A percentile compares a stretch with the other conserved stretches of the same genome.
phyloP scores from a whole-genome alignment of 441 rosid genomes.

The Breynia disticha region DNA sequence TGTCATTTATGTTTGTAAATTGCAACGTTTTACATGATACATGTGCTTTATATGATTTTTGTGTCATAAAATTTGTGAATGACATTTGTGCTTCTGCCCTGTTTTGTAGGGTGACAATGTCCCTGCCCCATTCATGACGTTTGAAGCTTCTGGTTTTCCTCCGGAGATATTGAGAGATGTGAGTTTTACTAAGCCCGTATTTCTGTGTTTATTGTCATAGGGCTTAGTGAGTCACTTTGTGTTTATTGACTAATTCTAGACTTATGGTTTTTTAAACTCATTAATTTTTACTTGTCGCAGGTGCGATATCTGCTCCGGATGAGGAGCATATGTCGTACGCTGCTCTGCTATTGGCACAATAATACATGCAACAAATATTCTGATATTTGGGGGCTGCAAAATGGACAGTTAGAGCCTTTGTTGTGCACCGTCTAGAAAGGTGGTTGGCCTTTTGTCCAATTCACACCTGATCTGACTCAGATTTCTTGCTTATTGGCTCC shows the following conservation, averaged over 20 bases:
- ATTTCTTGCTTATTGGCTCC: constrained; percentile 58
- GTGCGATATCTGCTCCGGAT: constrained; percentile 94
- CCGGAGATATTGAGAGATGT: constrained; percentile 89
- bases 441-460: constrained; percentile 65
- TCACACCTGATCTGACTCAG: constrained; percentile 71
- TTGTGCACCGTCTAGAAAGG: constrained; percentile 64
- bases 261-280: constrained; percentile 29
- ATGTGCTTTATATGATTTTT: too few species aligned
- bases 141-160: constrained; percentile 86
- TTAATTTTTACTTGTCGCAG: constrained; percentile 71
- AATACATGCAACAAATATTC: constrained; percentile 49
- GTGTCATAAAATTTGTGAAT: not conserved
- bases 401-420: constrained; percentile 70
- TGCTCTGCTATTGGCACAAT: constrained; percentile 71
- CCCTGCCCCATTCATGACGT: constrained; percentile 86
- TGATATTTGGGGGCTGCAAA: constrained; percentile 84
- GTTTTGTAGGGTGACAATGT: constrained; percentile 73
- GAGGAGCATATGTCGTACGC: constrained; percentile 96
- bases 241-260: constrained; percentile 15
- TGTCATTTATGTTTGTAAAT: not conserved
- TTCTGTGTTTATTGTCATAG: constrained; percentile 12
- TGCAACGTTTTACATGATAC: too few species aligned
- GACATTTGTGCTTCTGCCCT: constrained; percentile 11
- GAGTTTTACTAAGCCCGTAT: constrained; percentile 20
- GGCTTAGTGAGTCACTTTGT: constrained; percentile 17